Evolutionary conservation across 805 yeast species (phyloP).

Genomic region (Osmozyma mogii): DNA sequence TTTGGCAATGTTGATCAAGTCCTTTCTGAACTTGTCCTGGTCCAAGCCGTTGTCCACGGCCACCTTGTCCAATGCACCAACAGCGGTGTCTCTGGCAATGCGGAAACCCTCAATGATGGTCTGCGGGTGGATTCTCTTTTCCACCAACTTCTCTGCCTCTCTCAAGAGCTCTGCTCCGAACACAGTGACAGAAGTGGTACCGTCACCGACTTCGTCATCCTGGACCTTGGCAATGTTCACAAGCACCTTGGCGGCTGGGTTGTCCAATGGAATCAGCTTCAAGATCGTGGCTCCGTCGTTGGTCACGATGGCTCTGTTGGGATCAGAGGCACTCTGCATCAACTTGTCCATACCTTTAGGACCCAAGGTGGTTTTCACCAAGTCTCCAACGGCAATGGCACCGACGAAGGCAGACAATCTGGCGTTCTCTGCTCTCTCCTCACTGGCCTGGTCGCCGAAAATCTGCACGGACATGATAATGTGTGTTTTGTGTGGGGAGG

Average conservation of each 20-base stretch:
- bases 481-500: too few species aligned
- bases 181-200: conserved; percentile 94
- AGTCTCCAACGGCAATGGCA: conserved; percentile 97
- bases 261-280: conserved; percentile 88
- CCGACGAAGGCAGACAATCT: conserved; percentile 96
- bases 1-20: conserved; percentile 78
- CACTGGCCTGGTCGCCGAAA: conserved; percentile 95
- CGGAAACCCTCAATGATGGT: conserved; percentile 95
- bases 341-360: conserved; percentile 99
- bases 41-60: conserved; percentile 69
- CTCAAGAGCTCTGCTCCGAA: conserved; percentile 83
- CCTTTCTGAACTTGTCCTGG: conserved; percentile 56
- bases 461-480: conserved; percentile 69
- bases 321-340: conserved; percentile 74
- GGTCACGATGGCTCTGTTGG: conserved; percentile 70
- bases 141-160: conserved; percentile 90
- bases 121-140: conserved; percentile 93
- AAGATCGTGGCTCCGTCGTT: conserved; percentile 98
- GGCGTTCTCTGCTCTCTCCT: conserved; percentile 97
- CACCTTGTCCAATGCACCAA: conserved; percentile 63
- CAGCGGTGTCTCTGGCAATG: conserved; percentile 80
- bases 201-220: conserved; percentile 98
- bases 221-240: conserved; percentile 94
- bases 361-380: conserved; percentile 89
- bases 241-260: conserved; percentile 93